Base-by-base conservation (phyloP, 257 asterid genomes). In the Salvia miltiorrhiza region DNA sequence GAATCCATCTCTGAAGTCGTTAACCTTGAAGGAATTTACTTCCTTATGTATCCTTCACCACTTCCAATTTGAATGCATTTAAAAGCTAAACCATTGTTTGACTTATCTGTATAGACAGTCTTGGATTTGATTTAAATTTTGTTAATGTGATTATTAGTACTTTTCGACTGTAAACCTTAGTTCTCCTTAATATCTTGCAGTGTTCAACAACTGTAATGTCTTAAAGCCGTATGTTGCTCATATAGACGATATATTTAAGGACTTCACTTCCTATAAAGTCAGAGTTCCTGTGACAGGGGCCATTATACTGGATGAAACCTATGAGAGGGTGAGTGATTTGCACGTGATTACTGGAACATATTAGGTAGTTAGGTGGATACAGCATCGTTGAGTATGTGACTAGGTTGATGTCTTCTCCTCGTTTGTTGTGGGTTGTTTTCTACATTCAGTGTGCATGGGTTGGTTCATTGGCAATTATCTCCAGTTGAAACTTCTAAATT, bases 231-330 rank as follows among this genome's bases (percentile, higher is more conserved):
- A 90, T 78, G 93, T 88, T 61, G 81, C 90, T 17, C 97, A 90
- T 73, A 73, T 90, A 48, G 97, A 90, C 67, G 95, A 90, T 76
- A 90, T 88, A 71, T 88, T 90, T 78, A 90, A 90, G 86, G 95
- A 90, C 81, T 90, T 90, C 70, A 90, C 95, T 19, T 86, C 97
- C 16, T 90, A 90, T 78, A 90, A 90, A 76, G 91, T 86, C 72
- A 92, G 97, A 65, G 97, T 90, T 81, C 97, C 97, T 54, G 95
- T 90, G 55, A 86, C 92, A 2, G 97, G 93, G 77, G 95, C 95
- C 75, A 90, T 90, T 40, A 90, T 90, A 70, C 83, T 90, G 79
- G 97, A 90, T 65, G 88, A 86, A 76, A 80, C 93, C 60, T 88
- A 77, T 67, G 92, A 90, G 78, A 80, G 95, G 88, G 97, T 90